Evolutionary conservation across 2,329 filamentous ascomycete genomes (phyloP), one percentile per base, ranked within the genome.

Genomic region (Penicillium freii): DNA sequence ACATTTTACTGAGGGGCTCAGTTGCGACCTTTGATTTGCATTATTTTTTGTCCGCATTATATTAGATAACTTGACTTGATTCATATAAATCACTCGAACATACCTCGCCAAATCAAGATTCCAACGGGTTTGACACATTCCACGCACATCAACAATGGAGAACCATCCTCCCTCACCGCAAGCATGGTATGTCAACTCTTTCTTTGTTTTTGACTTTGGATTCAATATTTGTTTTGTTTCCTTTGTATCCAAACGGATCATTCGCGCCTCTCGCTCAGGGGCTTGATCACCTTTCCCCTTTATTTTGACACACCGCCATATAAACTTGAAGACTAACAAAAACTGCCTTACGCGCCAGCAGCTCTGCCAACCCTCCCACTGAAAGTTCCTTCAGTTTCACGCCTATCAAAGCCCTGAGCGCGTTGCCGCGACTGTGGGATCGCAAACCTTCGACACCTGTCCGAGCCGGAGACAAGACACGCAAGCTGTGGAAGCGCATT

Each of bases 401-500:
- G n/a, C 77, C 77, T 10, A 66, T 71, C 51, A 73, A 74, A 47
- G 65, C 66, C 33, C 56, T 66, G n/a, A 69, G 65, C 45, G 65
- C 67, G 33, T 58, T 68, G 36, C 75, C 75, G 31, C 75, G 74
- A 55, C 62, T 75, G 56, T 79, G 77, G 77, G 77, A 79, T 54
- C 76, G 77, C 56, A 75, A 75, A 54, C 77, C 77, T 19, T 73
- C 76, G 4, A 77, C 74, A 6, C 72, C 77, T 4, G 74, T 76
- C 48, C 60, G 70, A 38, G 63, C 71, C 15, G 74, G 75, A 11
- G 69, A 73, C 40, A 76, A 75, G 40, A 69, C 76, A 39, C 75
- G 75, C 48, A 80, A 78, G 55, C 69, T 80, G 54, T 80, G 77
- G 77, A 80, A 79, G 62, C 73, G 77, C 47, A 72, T 78, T 57